Base-by-base conservation (phyloP, 2,329 filamentous ascomycete species). In the Colletotrichum musicola region DNA sequence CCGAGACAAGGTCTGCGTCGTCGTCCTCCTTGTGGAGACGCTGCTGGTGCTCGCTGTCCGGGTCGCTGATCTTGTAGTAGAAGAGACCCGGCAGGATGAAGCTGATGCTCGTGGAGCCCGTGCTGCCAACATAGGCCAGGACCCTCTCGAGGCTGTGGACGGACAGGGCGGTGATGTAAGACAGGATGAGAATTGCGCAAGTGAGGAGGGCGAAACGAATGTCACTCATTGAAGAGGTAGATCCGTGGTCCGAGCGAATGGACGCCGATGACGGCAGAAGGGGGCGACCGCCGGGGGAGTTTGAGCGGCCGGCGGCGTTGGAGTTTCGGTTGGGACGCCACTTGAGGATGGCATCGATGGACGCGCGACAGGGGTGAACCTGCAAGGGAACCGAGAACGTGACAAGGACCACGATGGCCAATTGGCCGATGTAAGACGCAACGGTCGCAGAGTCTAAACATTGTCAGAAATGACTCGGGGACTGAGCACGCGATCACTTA, bases 41-140 rank as follows among this genome's bases (percentile, higher is more conserved):
- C 77, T 97, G 95, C 74, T 98, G 94, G 71, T 95, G 90, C 30
- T 91, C 87, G 51, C 93, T 95, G 63, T 97, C 92, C 0, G 96
- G 96, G 25, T 93, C 90, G 13, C 94, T 97, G 69, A 99, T 98
- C 81, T 98, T 98, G 83, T 98, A 99, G 81, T 98, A 99, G 80
- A 99, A 99, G 4, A 99, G 82, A 0, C 96, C 96, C 0, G 96
- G 96, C 0, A 99, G 86, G 72, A 99, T 98, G 78, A 99, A 99
- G 70, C 93, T 97, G 75, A 99, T 99, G 70, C 93, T 94, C 0
- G 96, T 99, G 59, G 92, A 95, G 61, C 96, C 96, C 0, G 96
- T 99, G 74, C 92, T 94, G 44, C 96, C 96, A 12, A 99, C 96
- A 74, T 98, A 99, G 0, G 96, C 95, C 0, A 99, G 86, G 1